These are phyloP conservation scores for Eucalyptus regnans DNA, from an alignment of 345 rosid genomes.

Conservation along the genomic window DNA sequence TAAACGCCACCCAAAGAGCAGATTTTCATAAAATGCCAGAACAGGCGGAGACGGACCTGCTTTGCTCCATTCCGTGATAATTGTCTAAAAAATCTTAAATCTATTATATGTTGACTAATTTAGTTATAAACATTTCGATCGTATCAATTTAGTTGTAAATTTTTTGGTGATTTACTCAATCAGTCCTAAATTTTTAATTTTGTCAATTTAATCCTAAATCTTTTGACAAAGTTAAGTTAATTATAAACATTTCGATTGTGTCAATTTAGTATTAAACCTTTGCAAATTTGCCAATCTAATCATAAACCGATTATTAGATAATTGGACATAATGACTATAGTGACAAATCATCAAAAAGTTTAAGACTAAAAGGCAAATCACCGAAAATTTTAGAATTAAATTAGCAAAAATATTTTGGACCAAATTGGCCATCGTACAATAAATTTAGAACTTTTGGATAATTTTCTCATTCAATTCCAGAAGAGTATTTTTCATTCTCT, in stretches of 20 bases:
- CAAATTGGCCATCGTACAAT: fast-evolving
- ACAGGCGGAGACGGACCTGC: not conserved
- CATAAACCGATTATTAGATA: no score
- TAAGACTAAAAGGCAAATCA: fast-evolving
- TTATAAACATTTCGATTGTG: no score
- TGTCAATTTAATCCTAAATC: fast-evolving
- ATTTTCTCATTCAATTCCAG: not conserved
- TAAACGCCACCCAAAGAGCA: not conserved
- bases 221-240: fast-evolving
- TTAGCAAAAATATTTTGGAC: no score
- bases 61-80: not conserved
- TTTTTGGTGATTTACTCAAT: no score
- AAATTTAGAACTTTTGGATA: no score
- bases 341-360: not conserved
- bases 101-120: no score
- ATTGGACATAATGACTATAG: not conserved
- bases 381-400: fast-evolving
- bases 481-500: not conserved
- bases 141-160: no score
- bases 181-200: no score
- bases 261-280: fast-evolving
- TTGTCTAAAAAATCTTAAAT: not conserved
- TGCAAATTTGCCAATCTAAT: not conserved
- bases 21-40: not conserved
- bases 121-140: fast-evolving